phyloP scores from a whole-genome alignment of 139 green algal genomes.

The Parachlorella kessleri region DNA sequence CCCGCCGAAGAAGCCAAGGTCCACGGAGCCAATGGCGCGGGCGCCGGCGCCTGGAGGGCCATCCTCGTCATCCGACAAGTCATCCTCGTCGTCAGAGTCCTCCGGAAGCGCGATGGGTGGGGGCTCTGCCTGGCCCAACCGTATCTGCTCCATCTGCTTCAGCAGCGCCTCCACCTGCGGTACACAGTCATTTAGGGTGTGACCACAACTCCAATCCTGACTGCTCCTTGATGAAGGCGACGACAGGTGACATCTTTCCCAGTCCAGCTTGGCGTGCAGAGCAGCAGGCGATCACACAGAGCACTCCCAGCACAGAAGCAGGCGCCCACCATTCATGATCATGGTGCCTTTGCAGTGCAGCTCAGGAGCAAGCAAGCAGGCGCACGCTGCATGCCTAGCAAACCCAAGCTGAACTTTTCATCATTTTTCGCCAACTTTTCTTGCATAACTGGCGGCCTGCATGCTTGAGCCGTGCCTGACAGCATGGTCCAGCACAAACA shows the following conservation, averaged over 20 bases:
- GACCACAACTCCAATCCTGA: no score
- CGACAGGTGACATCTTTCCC: neutral
- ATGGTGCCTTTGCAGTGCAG: no score
- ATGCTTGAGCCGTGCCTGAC: neutral
- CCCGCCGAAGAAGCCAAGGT: slow-evolving; percentile 35
- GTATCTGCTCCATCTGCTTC: slow-evolving; percentile 27
- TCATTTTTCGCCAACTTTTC: neutral
- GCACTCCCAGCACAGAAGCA: no score
- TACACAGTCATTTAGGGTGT: no score
- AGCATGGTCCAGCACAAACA: neutral
- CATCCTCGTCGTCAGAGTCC: slow-evolving; percentile 23
- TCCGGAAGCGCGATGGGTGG: slow-evolving; percentile 44
- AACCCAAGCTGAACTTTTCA: neutral
- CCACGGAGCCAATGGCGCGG: slow-evolving; percentile 17
- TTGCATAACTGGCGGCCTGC: neutral
- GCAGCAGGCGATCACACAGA: neutral
- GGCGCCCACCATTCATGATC: no score
- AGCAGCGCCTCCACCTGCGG: neutral
- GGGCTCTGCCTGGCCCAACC: slow-evolving; percentile 33
- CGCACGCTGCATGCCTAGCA: neutral
- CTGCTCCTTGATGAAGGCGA: no score
- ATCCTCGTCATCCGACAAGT: neutral
- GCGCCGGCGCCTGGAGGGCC: neutral
- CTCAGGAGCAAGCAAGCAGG: neutral
- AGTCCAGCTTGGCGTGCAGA: neutral